Evolutionary conservation across 1,284 basidiomycete genomes (phyloP).

Genomic region (Vanrija sp.): DNA sequence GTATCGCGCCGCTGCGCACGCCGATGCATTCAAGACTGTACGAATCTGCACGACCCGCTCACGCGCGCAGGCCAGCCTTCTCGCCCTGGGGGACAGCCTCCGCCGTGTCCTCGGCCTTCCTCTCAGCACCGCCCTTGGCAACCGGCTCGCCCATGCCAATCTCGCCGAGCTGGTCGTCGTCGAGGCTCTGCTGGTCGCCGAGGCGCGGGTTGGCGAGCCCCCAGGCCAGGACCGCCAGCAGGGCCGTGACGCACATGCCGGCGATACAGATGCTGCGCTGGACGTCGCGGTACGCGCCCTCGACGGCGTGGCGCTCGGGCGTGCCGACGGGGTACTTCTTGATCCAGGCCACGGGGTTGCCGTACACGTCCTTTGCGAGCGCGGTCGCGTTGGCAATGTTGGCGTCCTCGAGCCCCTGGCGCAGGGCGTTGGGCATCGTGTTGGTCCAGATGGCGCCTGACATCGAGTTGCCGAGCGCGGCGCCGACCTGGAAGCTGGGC

Average conservation of each 20-base stretch:
- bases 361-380: slow-evolving; percentile 23
- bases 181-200: slow-evolving; percentile 11
- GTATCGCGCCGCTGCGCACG: too few species aligned
- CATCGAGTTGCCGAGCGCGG: slow-evolving; percentile 40
- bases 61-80: too few species aligned
- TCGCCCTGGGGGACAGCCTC: too few species aligned
- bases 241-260: slow-evolving; percentile 26
- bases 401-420: slow-evolving; percentile 9
- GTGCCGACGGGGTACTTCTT: slow-evolving; percentile 38
- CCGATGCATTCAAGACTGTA: too few species aligned
- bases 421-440: neutral
- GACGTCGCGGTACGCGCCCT: slow-evolving; percentile 30
- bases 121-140: too few species aligned
- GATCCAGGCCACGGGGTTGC: slow-evolving; percentile 34
- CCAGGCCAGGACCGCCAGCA: slow-evolving; percentile 16
- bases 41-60: too few species aligned
- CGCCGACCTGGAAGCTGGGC: slow-evolving; percentile 32
- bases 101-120: too few species aligned
- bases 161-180: slow-evolving; percentile 25
- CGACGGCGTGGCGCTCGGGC: slow-evolving; percentile 33
- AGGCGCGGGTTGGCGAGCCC: slow-evolving; percentile 12
- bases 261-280: slow-evolving; percentile 31
- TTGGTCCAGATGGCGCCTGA: slow-evolving; percentile 48
- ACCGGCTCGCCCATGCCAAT: too few species aligned
- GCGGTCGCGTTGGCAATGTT: slow-evolving; percentile 1